A percentile compares a stretch with the other conserved stretches of the same genome.
Evolutionary conservation across 1,139 yeast species (phyloP).

Genomic region (Magnusiomyces ingens): DNA sequence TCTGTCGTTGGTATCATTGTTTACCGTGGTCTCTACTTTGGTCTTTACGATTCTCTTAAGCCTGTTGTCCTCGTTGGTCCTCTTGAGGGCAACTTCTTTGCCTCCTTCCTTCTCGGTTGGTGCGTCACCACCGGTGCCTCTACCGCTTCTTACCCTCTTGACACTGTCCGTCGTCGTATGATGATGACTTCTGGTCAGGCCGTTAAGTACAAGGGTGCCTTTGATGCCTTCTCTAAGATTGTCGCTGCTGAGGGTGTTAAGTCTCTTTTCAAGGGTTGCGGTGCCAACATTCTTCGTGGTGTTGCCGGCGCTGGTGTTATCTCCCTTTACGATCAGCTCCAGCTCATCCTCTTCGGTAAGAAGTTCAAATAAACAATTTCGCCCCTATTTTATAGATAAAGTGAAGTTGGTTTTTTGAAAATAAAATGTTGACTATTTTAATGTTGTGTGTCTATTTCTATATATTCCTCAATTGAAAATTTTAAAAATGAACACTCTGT

Average conservation of each 20-base stretch:
- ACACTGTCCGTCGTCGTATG: conserved; percentile 82
- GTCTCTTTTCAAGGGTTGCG: conserved; percentile 79
- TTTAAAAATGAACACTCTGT: background rate
- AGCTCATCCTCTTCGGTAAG: conserved; percentile 66
- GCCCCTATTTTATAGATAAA: conserved; percentile 27
- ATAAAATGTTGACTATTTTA: background rate
- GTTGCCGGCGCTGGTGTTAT: conserved; percentile 86
- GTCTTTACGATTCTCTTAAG: conserved; percentile 73
- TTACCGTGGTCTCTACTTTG: conserved; percentile 81
- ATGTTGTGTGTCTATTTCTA: conserved; percentile 2
- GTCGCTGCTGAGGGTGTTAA: conserved; percentile 65
- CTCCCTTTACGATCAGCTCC: conserved; percentile 73
- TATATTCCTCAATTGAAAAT: background rate
- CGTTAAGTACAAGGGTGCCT: conserved; percentile 67
- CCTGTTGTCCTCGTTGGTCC: conserved; percentile 69
- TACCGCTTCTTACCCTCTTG: conserved; percentile 75
- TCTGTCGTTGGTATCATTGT: conserved; percentile 75
- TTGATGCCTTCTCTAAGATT: conserved; percentile 65
- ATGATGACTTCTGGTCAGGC: conserved; percentile 83
- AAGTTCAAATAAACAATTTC: conserved; percentile 45
- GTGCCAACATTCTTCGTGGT: conserved; percentile 84
- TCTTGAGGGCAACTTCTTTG: conserved; percentile 63
- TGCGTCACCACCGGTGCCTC: conserved; percentile 73
- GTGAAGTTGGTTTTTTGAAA: background rate
- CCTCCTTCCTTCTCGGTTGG: conserved; percentile 76